A percentile compares a stretch with the other conserved stretches of the same genome.
phyloP scores from a whole-genome alignment of 164 flowering plant species.

The Liquidambar formosana region DNA sequence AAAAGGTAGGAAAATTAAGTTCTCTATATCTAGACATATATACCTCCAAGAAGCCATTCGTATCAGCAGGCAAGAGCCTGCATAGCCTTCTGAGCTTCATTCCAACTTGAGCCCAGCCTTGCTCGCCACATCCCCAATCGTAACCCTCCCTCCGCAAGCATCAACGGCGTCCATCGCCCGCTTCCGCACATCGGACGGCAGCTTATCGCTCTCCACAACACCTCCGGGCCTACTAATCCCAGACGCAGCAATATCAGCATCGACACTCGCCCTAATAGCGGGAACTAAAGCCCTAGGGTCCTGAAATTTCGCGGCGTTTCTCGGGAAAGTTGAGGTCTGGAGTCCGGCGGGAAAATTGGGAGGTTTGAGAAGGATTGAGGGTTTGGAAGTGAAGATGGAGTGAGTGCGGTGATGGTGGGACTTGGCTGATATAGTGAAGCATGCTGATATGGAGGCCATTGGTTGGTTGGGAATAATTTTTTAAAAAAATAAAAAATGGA shows the following conservation, averaged over 20 bases:
- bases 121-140: conserved; percentile 86
- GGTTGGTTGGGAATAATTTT: background rate
- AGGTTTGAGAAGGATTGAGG: conserved; percentile 13
- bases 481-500: too few relatives aligned
- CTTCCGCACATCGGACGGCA: conserved; percentile 70
- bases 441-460: conserved; percentile 58
- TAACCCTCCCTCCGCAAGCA: conserved; percentile 77
- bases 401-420: conserved; percentile 11
- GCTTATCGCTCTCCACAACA: conserved; percentile 65
- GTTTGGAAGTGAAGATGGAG: conserved; percentile 3
- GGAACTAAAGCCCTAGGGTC: conserved; percentile 24
- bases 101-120: conserved; percentile 74
- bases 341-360: conserved; percentile 9
- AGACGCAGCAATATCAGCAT: conserved; percentile 29
- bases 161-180: conserved; percentile 90
- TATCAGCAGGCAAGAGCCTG: conserved; percentile 96
- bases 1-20: too few relatives aligned
- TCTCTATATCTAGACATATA: background rate
- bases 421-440: conserved; percentile 35
- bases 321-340: conserved; percentile 22
- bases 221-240: conserved; percentile 58
- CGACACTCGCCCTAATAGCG: conserved; percentile 40
- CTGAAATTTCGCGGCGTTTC: conserved; percentile 9
- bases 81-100: conserved; percentile 78
- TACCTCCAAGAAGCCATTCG: conserved; percentile 94